phyloP scores from a whole-genome alignment of 1,284 basidiomycete species.

The Phellopilus nigrolimitatus region DNA sequence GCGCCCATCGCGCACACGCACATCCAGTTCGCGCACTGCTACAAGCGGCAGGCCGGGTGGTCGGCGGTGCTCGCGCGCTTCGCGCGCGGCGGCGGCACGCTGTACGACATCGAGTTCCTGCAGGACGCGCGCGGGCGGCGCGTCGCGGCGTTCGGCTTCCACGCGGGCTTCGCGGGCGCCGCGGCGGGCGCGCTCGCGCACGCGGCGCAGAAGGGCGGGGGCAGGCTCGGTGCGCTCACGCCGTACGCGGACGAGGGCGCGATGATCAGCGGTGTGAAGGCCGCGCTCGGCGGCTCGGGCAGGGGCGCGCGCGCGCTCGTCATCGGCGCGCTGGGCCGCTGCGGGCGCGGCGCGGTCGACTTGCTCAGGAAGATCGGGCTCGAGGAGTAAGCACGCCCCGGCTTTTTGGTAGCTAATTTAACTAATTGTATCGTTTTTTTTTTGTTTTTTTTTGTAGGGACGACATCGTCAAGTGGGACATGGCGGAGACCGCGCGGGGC shows the following conservation, averaged over 20 bases:
- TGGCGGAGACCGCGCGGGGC: conserved; percentile 95
- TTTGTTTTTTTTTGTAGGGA: conserved; percentile 49
- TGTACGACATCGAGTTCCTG: conserved; percentile 98
- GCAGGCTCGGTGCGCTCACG: conserved; percentile 60
- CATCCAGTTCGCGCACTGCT: conserved; percentile 99
- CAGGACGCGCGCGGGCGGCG: conserved; percentile 82
- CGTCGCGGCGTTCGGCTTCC: conserved; percentile 98
- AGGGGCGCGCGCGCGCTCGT: conserved; percentile 87
- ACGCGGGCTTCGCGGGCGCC: conserved; percentile 97
- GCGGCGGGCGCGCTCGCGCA: conserved; percentile 88
- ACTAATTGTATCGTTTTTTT: conserved; percentile 26
- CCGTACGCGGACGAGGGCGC: conserved; percentile 81
- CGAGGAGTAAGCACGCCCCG: conserved; percentile 58
- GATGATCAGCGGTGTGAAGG: conserved; percentile 74
- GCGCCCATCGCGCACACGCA: conserved; percentile 89
- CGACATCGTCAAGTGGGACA: conserved; percentile 97
- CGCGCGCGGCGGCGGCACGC: conserved; percentile 77
- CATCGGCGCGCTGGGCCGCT: conserved; percentile 94
- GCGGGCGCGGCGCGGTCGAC: conserved; percentile 95
- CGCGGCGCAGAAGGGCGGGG: conserved; percentile 62
- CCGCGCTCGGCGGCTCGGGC: conserved; percentile 63
- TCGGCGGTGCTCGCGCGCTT: conserved; percentile 85
- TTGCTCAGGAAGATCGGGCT: conserved; percentile 93
- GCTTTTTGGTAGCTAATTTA: background rate
- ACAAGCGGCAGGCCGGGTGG: conserved; percentile 97